phyloP scores from a whole-genome alignment of 2,329 filamentous ascomycete genomes.

The Alternaria atra region DNA sequence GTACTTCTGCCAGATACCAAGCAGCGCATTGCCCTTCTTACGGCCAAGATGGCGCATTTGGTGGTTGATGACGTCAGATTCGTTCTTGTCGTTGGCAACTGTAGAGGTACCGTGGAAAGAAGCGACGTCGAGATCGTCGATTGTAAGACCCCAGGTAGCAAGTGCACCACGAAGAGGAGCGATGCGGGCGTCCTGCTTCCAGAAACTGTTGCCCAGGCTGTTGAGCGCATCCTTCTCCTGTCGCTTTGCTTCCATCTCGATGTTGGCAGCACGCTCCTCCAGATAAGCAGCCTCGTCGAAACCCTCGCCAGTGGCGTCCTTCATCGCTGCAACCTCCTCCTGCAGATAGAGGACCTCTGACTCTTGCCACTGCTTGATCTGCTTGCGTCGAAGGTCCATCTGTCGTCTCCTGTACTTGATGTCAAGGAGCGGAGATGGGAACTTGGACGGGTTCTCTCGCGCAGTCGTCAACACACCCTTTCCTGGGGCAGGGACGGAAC shows the following conservation, averaged over 20 bases:
- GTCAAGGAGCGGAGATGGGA: slow-evolving; percentile 93
- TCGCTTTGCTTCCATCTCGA: slow-evolving; percentile 84
- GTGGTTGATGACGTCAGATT: slow-evolving; percentile 95
- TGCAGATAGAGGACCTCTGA: slow-evolving; percentile 91
- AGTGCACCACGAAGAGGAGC: slow-evolving; percentile 94
- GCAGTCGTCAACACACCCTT: slow-evolving; percentile 97
- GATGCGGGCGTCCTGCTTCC: slow-evolving; percentile 93
- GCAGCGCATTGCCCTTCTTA: slow-evolving; percentile 92
- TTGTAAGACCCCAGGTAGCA: slow-evolving; percentile 96
- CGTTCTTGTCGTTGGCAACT: slow-evolving; percentile 99
- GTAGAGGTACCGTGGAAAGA: slow-evolving; percentile 99
- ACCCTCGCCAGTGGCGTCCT: slow-evolving; percentile 68
- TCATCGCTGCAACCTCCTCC: slow-evolving; percentile 91
- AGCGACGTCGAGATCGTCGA: slow-evolving; percentile 92
- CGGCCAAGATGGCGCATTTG: slow-evolving; percentile 95
- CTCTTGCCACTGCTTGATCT: slow-evolving; percentile 97
- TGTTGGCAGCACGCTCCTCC: slow-evolving; percentile 83
- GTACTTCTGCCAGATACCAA: slow-evolving; percentile 99
- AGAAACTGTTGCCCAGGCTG: slow-evolving; percentile 98
- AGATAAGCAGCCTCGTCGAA: slow-evolving; percentile 88
- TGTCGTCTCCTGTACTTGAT: slow-evolving; percentile 97
- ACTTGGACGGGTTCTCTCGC: slow-evolving; percentile 88
- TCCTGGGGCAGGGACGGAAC: slow-evolving; percentile 93
- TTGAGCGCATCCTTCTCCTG: slow-evolving; percentile 93
- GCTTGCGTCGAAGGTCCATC: slow-evolving; percentile 90